Conservation (phyloP, 2,329 filamentous ascomycete species). For the Sporothrix inflata region DNA sequence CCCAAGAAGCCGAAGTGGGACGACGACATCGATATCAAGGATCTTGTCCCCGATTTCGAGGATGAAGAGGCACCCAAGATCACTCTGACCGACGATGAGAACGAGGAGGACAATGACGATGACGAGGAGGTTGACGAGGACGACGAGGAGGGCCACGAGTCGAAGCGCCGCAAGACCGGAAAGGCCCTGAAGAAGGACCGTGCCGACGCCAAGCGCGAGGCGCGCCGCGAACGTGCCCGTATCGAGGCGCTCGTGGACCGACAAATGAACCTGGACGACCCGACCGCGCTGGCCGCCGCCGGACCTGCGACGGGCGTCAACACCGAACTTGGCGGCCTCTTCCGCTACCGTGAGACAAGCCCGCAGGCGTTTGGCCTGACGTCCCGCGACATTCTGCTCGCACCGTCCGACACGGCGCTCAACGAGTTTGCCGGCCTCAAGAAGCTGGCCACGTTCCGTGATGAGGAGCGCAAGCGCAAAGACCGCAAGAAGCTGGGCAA, state of each 20-base stretch:
- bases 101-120: conserved; percentile 44
- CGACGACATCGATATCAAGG: conserved; percentile 96
- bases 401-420: conserved; percentile 80
- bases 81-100: conserved; percentile 59
- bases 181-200: conserved; percentile 64
- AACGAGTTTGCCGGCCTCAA: conserved; percentile 93
- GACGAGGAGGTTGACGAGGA: conserved; percentile 39
- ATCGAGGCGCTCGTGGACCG: conserved; percentile 86
- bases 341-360: conserved; percentile 94
- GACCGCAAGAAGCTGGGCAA: conserved; percentile 90
- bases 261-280: conserved; percentile 73
- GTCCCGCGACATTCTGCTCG: conserved; percentile 82
- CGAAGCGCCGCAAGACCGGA: conserved; percentile 63
- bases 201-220: conserved; percentile 65
- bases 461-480: conserved; percentile 83
- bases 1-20: conserved; percentile 89
- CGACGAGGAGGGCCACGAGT: conserved; percentile 43
- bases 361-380: conserved; percentile 89
- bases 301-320: conserved; percentile 32
- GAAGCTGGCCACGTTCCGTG: conserved; percentile 89
- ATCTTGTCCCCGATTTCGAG: conserved; percentile 84
- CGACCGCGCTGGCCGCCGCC: conserved; percentile 51
- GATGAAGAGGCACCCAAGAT: conserved; percentile 62
- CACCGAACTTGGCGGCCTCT: conserved; percentile 45
- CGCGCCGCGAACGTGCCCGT: conserved; percentile 78